Evolutionary conservation across 768 basidiomycete species (phyloP), one percentile per base, ranked within the genome.

Genomic region (Holtermanniella nyarrowii): DNA sequence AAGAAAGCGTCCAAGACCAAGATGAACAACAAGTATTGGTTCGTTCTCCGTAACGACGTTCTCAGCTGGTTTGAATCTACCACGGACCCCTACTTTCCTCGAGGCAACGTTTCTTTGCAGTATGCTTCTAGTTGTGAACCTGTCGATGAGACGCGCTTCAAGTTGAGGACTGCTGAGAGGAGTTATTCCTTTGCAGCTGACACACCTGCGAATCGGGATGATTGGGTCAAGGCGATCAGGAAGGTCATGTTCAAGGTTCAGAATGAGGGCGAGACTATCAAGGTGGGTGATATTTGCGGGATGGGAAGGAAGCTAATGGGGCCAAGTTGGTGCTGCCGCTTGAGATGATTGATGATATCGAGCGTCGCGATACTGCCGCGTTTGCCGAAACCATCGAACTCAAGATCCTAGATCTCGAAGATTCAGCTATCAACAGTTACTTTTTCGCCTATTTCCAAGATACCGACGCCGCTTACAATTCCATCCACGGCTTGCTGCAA

Each of bases 1-100:
- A 95, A 93, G 77, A 88, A 84, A 65, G 81, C 88, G 0, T 82
- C 83, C 49, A 79, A 86, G 49, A 91, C 88, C 7, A 93, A 88
- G 63, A 81, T 88, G 20, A 91, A 86, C 84, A 82, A 84, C 61
- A 89, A 85, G 67, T 88, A 89, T 69, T 97, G 95, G 95, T 91
- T 96, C 61, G 80, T 93, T 1, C 77, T 99, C 45, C 90, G 88
- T 79, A 93, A 96, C 56, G 89, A 91, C 63, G 87, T 88, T 0
- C 76, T 99, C 23, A 90, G 88, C 16, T 99, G 95, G 95, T 97
- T 88, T 70, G 86, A 88, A 57, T 88, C 86, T 5, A 88, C 90
- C 50, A 83, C 88, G 51, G 90, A 99, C 62, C 93, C 91, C 1
- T 99, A 99, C 72, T 99, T 99, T 70, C 87, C 91, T 11, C 86